Conservation (phyloP, 495 filamentous ascomycete genomes). For the Penicillium pulvis region DNA sequence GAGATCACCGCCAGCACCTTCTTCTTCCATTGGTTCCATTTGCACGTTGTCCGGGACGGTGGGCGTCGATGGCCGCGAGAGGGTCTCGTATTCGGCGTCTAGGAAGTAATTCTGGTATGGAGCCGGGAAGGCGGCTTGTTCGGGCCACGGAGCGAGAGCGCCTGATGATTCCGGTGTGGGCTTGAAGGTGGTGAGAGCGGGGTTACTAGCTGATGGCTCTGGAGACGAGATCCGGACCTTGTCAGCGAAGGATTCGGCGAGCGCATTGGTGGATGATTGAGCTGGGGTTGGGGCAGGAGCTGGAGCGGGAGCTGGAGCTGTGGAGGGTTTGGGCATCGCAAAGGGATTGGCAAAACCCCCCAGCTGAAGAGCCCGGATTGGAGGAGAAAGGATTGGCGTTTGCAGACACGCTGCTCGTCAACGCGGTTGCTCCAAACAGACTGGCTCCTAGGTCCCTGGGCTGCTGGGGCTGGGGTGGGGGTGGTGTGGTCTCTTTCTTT, state of each 20-base stretch:
- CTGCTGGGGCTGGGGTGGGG: constrained; percentile 22
- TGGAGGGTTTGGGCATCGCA: constrained; percentile 43
- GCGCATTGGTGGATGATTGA: constrained; percentile 27
- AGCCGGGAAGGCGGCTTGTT: constrained; percentile 58
- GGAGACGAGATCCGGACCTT: constrained; percentile 58
- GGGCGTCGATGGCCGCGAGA: constrained; percentile 53
- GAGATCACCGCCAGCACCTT: constrained; percentile 58
- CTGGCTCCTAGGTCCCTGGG: constrained; percentile 57
- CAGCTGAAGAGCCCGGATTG: constrained; percentile 22
- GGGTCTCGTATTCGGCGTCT: constrained; percentile 89
- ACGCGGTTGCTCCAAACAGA: constrained; percentile 53
- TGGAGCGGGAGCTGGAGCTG: constrained; percentile 11
- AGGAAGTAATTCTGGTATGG: constrained; percentile 79
- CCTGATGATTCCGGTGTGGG: constrained; percentile 34
- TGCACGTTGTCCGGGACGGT: constrained; percentile 51
- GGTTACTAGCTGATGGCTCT: constrained; percentile 8
- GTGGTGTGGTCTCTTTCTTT: constrained; percentile 33
- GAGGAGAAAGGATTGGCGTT: constrained; percentile 61
- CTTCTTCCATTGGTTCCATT: constrained; percentile 59
- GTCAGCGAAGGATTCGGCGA: constrained; percentile 74
- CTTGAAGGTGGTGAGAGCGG: constrained; percentile 38
- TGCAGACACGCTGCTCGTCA: constrained; percentile 49
- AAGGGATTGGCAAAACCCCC: constrained; percentile 48
- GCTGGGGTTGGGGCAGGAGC: background rate
- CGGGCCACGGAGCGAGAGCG: constrained; percentile 70